These are phyloP conservation scores for Beauveria sp. DNA, from an alignment of 2,329 filamentous ascomycete species.

Conservation along the genomic window DNA sequence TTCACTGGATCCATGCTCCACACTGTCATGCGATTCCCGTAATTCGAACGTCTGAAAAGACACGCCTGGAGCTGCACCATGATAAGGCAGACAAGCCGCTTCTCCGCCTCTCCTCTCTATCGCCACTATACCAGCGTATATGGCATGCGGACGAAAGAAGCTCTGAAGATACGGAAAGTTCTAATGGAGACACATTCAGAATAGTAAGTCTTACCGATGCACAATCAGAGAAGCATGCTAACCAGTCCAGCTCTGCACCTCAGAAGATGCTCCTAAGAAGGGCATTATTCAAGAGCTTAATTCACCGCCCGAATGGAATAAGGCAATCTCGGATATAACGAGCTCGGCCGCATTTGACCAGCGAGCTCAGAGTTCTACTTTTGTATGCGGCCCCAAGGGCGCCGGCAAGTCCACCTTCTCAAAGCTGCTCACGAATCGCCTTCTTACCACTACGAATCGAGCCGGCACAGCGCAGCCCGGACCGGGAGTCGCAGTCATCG, in stretches of 20 bases:
- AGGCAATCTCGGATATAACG: conserved; percentile 42
- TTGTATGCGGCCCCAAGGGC: conserved; percentile 63
- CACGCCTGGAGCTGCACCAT: conserved; percentile 47
- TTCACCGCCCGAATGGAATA: conserved; percentile 54
- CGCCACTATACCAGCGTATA: conserved; percentile 57
- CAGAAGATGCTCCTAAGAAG: conserved; percentile 43
- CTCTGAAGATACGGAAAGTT: conserved; percentile 14
- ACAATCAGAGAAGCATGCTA: conserved; percentile 14
- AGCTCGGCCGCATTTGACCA: conserved; percentile 22
- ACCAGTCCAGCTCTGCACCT: conserved; percentile 41
- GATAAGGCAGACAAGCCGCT: conserved; percentile 42
- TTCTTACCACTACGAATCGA: conserved; percentile 42
- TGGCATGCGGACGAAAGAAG: conserved; percentile 45
- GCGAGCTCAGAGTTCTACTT: conserved; percentile 31
- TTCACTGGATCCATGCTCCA: conserved; percentile 56
- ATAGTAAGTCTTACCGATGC: conserved; percentile 33
- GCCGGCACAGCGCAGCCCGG: conserved; percentile 15
- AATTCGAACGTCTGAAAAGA: conserved; percentile 45
- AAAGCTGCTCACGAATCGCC: conserved; percentile 56
- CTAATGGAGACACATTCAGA: conserved; percentile 33
- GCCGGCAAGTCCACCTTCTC: conserved; percentile 72
- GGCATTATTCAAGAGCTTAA: conserved; percentile 45
- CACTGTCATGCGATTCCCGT: conserved; percentile 63
- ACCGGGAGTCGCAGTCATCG: conserved; percentile 49
- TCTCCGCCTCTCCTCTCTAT: conserved; percentile 48